phyloP scores from a whole-genome alignment of 2,329 filamentous ascomycete species.

The Sordariomycetes sp. region DNA sequence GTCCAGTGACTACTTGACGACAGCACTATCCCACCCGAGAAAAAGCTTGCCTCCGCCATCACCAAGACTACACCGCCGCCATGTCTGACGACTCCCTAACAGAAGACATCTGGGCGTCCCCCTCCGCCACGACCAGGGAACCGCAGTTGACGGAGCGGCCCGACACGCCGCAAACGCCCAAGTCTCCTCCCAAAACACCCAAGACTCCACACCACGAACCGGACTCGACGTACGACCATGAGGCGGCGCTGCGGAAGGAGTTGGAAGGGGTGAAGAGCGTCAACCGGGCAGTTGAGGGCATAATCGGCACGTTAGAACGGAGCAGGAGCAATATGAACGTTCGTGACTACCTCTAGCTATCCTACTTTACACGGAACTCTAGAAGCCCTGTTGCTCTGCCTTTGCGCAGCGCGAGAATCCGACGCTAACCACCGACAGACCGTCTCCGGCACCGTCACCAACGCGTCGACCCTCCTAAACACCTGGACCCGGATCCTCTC shows the following conservation, averaged over 20 bases:
- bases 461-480: conserved; percentile 79
- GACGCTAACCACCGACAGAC: conserved; percentile 37
- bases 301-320: conserved; percentile 57
- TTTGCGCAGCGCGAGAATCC: not conserved
- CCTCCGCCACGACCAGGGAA: conserved; percentile 17
- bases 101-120: conserved; percentile 33
- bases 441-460: conserved; percentile 72
- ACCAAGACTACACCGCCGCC: not conserved
- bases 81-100: conserved; percentile 25
- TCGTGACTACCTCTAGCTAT: conserved; percentile 12
- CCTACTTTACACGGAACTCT: too few species aligned
- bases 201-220: conserved; percentile 28
- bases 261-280: conserved; percentile 73
- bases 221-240: conserved; percentile 24
- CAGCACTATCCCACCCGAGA: not conserved
- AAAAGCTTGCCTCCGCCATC: not conserved
- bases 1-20: not conserved
- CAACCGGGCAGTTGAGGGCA: conserved; percentile 74
- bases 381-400: not conserved
- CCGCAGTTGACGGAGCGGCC: conserved; percentile 8
- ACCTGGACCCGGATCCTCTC: conserved; percentile 94
- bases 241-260: conserved; percentile 64
- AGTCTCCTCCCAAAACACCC: conserved; percentile 30
- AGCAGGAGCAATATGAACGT: conserved; percentile 70
- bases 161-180: conserved; percentile 31